Base-by-base conservation (phyloP, 805 yeast genomes). In the Zygosaccharomyces lentus region DNA sequence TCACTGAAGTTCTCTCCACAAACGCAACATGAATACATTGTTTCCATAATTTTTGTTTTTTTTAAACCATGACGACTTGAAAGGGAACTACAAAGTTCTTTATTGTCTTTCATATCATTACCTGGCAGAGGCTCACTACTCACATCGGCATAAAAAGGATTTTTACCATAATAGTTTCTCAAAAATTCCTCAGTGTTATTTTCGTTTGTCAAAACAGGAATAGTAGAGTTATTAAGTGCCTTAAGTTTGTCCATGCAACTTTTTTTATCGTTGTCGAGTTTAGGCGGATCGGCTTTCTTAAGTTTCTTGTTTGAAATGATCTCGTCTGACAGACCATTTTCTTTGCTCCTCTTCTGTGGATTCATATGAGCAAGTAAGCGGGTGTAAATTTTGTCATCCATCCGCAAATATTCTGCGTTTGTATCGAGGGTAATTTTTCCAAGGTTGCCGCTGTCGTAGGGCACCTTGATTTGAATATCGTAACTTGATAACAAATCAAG, bases 21-120 rank as follows among this genome's bases (percentile, higher is more conserved):
- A 0, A 84, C 77, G 37, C 80, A 75, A 58, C 93, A 85, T 9
- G 69, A 63, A 13, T 74, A 58, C 32, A 48, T 43, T 13, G 16
- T 30, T n/a, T 37, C 12, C 13, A 12, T 25, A n/a, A 26, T 4
- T 12, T 38, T 23, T 6, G 24, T 17, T 38, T 38, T 17, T 2
- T 9, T 15, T 12, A 23, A 10, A 27, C 16, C 23, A 6, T 9
- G 9, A 25, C 12, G 17, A 6, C 9, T 16, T 13, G 16, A 7
- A 8, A 9, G 15, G n/a, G 26, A 10, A 6, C 31, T 27, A 21
- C 13, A 19, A 2, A 27, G 9, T 10, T 23, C 15, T 12, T 12
- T 16, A 5, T 8, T 8, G 23, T 16, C 17, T 26, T 26, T 24
- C 13, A 19, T 1, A 3, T 6, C 32, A 25, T 13, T 17, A 23